Conservation (phyloP, 2,329 filamentous ascomycete genomes). For the Claviceps purpurea region DNA sequence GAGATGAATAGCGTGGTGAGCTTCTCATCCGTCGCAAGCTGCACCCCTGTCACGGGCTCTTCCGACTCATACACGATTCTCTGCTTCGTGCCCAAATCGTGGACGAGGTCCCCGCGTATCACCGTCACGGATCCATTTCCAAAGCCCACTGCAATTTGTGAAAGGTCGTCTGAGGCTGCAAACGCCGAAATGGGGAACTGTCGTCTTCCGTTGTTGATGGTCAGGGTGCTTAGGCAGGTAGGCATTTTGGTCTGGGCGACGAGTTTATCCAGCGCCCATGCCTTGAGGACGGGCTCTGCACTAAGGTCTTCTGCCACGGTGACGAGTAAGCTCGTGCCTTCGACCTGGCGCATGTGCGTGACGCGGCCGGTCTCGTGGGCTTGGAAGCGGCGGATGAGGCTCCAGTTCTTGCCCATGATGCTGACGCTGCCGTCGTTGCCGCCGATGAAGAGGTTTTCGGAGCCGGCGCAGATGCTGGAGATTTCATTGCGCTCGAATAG, state of each 20-base stretch:
- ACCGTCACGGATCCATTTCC: constrained; percentile 90
- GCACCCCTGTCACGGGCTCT: constrained; percentile 86
- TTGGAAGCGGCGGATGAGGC: constrained; percentile 72
- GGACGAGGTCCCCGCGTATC: constrained; percentile 84
- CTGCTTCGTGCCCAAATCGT: constrained; percentile 88
- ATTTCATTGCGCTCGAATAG: constrained; percentile 75
- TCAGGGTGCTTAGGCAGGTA: constrained; percentile 73
- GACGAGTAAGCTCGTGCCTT: constrained; percentile 72
- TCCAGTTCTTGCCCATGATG: constrained; percentile 79
- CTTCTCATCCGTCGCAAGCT: constrained; percentile 49
- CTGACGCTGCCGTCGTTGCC: constrained; percentile 75
- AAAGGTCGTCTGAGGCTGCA: constrained; percentile 72
- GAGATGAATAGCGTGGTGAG: constrained; percentile 78
- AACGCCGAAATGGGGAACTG: constrained; percentile 94
- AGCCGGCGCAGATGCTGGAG: constrained; percentile 72
- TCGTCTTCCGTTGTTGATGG: constrained; percentile 78
- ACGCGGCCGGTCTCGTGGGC: constrained; percentile 71
- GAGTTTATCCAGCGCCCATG: constrained; percentile 91
- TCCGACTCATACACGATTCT: constrained; percentile 93
- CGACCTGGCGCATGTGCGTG: constrained; percentile 84
- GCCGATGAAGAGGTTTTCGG: constrained; percentile 80
- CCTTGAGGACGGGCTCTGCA: constrained; percentile 78
- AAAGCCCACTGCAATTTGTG: constrained; percentile 89
- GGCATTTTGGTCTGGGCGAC: constrained; percentile 90
- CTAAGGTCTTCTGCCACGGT: constrained; percentile 81